Conservation (phyloP, 441 rosid genomes). For the Breynia disticha region DNA sequence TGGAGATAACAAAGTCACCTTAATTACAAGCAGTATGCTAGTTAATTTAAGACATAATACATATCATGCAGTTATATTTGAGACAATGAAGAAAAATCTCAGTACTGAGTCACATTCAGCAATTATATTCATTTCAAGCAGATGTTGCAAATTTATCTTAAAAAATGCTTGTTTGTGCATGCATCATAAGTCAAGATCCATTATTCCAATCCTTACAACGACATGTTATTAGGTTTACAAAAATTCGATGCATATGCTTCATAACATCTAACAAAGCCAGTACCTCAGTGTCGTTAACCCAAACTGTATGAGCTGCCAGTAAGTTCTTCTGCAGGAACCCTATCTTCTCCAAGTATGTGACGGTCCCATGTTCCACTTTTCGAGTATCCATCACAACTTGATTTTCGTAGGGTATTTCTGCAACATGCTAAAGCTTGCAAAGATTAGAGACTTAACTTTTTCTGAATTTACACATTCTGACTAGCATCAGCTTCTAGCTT, state of each 20-base stretch:
- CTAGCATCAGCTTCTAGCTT: too few species aligned
- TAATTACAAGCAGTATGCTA: not conserved
- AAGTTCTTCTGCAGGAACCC: constrained; percentile 43
- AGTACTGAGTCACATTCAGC: too few species aligned
- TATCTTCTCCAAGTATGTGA: constrained; percentile 51
- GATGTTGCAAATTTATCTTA: too few species aligned
- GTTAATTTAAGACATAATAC: too few species aligned
- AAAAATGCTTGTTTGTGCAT: too few species aligned
- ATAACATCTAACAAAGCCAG: not conserved
- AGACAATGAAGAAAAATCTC: too few species aligned
- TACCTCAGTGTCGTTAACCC: constrained; percentile 53
- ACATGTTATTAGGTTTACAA: too few species aligned
- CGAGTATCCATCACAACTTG: constrained; percentile 36
- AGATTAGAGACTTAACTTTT: constrained; percentile 6
- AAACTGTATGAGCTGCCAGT: constrained; percentile 60
- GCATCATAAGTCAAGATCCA: too few species aligned
- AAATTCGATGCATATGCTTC: not conserved
- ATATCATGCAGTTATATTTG: too few species aligned
- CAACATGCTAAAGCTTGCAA: constrained; percentile 35
- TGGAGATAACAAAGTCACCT: constrained; percentile 12
- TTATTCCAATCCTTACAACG: too few species aligned
- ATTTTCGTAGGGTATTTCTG: constrained; percentile 60
- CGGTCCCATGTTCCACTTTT: constrained; percentile 52
- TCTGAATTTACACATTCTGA: too few species aligned
- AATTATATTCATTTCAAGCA: too few species aligned